Base-by-base conservation (phyloP, 805 yeast genomes). In the Wickerhamiella sergipiensis region DNA sequence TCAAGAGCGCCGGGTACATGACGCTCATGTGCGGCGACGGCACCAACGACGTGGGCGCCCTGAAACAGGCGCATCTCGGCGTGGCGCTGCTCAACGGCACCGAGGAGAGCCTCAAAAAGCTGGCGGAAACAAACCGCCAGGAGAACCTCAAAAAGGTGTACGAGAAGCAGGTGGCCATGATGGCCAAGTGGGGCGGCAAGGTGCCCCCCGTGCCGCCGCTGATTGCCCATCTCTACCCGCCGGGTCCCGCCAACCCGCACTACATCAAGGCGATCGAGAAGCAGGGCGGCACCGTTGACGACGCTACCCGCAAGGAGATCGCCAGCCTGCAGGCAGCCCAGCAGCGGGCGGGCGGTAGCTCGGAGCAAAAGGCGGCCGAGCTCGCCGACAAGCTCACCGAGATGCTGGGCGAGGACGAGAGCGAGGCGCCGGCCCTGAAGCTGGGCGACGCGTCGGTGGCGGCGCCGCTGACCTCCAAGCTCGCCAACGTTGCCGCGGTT, bases 1-100 rank as follows among this genome's bases (percentile, higher is more conserved):
- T 86, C 66, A 92, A 90, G 67, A 81, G 79, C 55, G 76, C 86
- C 65, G 96, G 96, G 23, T 92, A 90, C 69, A 83, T 79, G 63
- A 92, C 97, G 22, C 76, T 92, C 61, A 92, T 92, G 98, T 92
- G 98, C 70, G 98, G 98, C 74, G 98, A 92, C 70, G 98, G 98
- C 70, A 92, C 98, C n/a, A 92, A 92, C 65, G 98, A 92, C 73
- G 98, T 92, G 48, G 98, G 98, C 68, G 98, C 98, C 50, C 78
- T 92, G 70, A 92, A 92, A 68, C 97, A 92, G 72, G 97, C 98
- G 1, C 95, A 92, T 64, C 83, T 92, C 63, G 98, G 98, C 73
- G 85, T 92, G 65, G 98, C 98, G n/a, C 73, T 92, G 59, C 76
- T 92, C 66, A 92, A 92, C 63, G 98, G 97, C 70, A 89, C 98